A percentile compares a stretch with the other conserved stretches of the same genome.
These are phyloP conservation scores for Suillus americanus DNA, from an alignment of 768 basidiomycete genomes.

Conservation along the genomic window DNA sequence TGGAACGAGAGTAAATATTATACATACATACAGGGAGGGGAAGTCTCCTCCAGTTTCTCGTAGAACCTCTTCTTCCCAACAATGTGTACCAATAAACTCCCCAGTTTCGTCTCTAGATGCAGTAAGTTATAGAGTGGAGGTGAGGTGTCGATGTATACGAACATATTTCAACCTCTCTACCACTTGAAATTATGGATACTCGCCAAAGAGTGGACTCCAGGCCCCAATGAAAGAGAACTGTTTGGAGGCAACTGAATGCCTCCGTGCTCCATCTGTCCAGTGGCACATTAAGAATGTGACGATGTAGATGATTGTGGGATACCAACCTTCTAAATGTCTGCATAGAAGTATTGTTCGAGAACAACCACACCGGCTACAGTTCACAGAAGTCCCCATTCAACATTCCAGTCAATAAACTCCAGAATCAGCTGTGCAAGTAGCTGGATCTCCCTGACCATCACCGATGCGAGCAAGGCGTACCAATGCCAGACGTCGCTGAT, in stretches of 20 bases:
- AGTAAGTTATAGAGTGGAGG: constrained; percentile 12
- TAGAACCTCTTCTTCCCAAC: constrained; percentile 48
- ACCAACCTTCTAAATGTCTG: constrained; percentile 34
- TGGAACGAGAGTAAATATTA: neutral
- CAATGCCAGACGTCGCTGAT: too few species aligned
- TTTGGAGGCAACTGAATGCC: constrained; percentile 57
- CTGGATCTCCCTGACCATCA: too few species aligned
- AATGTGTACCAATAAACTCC: constrained; percentile 42
- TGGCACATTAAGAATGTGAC: constrained; percentile 2
- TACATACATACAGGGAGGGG: constrained; percentile 46
- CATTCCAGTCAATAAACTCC: too few species aligned
- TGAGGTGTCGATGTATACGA: constrained; percentile 9
- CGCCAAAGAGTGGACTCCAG: constrained; percentile 42
- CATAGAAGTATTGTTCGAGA: constrained; percentile 47
- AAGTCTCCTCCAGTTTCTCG: constrained; percentile 49
- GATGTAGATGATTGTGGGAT: neutral
- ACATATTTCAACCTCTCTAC: constrained; percentile 28
- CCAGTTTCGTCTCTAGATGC: constrained; percentile 41
- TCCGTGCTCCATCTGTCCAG: constrained; percentile 30
- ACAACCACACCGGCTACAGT: constrained; percentile 41
- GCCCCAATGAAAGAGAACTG: constrained; percentile 55
- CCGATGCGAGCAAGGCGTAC: too few species aligned
- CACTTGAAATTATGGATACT: constrained; percentile 24
- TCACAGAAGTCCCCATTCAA: too few species aligned
- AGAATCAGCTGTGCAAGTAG: too few species aligned